Evolutionary conservation across 495 filamentous ascomycete genomes (phyloP).

Genomic region (Aspergillus incahuasiensis): DNA sequence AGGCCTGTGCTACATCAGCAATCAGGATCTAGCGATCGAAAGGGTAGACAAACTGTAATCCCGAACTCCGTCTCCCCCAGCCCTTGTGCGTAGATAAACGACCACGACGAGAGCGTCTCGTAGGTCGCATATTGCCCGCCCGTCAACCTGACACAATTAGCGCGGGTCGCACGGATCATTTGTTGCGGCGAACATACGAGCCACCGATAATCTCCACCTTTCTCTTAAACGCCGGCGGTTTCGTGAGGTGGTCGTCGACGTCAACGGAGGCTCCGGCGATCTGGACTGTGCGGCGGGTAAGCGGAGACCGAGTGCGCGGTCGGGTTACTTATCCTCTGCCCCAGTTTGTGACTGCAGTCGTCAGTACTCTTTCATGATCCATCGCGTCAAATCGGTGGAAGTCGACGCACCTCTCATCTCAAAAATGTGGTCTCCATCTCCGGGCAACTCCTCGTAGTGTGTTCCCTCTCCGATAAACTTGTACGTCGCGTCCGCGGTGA

Average conservation of each 20-base stretch:
- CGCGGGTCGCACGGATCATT: not conserved
- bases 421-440: slow-evolving; percentile 21
- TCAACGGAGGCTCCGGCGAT: slow-evolving; percentile 52
- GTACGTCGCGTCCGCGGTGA: slow-evolving; percentile 57
- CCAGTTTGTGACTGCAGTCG: slow-evolving; percentile 58
- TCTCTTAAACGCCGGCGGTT: slow-evolving; percentile 45
- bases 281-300: slow-evolving; percentile 41
- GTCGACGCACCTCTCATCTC: slow-evolving; percentile 33
- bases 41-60: slow-evolving; percentile 40
- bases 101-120: slow-evolving; percentile 58
- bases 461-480: slow-evolving; percentile 46
- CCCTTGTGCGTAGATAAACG: slow-evolving; percentile 52
- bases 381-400: no score
- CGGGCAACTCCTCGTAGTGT: slow-evolving; percentile 15
- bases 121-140: slow-evolving; percentile 61
- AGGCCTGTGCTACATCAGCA: slow-evolving; percentile 31
- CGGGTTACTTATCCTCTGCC: slow-evolving; percentile 49
- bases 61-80: slow-evolving; percentile 61
- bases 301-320: not conserved
- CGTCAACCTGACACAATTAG: slow-evolving; percentile 20
- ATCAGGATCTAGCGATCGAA: no score
- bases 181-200: slow-evolving; percentile 31
- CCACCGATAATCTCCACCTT: slow-evolving; percentile 67
- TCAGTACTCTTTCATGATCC: slow-evolving; percentile 12
- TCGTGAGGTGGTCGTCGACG: slow-evolving; percentile 43